Conservation (phyloP, 1,284 basidiomycete genomes). For the Papiliotrema flavescens region DNA sequence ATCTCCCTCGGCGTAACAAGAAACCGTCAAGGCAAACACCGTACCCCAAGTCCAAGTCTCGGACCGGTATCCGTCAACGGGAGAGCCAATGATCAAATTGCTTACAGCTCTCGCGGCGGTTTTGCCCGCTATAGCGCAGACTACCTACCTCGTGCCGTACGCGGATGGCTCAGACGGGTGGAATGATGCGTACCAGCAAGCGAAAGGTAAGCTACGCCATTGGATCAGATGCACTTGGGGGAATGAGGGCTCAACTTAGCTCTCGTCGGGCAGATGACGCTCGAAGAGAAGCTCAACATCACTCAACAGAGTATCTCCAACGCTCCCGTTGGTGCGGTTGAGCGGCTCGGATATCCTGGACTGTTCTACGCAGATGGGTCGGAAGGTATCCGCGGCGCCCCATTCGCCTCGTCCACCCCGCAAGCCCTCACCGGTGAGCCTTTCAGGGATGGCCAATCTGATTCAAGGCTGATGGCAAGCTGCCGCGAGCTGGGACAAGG, state of each 20-base stretch:
- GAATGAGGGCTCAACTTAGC: neutral
- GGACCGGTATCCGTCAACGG: no score
- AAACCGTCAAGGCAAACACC: no score
- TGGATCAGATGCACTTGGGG: no score
- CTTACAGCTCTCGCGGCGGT: no score
- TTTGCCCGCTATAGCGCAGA: no score
- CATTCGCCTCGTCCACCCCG: conserved; percentile 9
- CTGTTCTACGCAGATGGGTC: conserved; percentile 14
- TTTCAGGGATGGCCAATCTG: neutral
- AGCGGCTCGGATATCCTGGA: conserved; percentile 11
- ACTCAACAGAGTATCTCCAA: conserved; percentile 11
- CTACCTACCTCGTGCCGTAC: conserved; percentile 4
- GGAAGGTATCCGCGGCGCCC: conserved; percentile 10
- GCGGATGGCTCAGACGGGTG: conserved; percentile 9
- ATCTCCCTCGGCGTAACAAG: no score
- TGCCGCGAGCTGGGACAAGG: conserved; percentile 8
- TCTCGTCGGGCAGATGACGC: conserved; percentile 19
- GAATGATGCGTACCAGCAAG: conserved; percentile 6
- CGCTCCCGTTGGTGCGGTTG: conserved; percentile 10
- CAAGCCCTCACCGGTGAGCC: conserved; percentile 10
- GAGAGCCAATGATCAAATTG: no score
- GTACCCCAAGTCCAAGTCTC: no score
- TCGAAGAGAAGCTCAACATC: conserved; percentile 22
- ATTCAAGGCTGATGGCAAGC: neutral
- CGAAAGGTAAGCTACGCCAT: conserved; percentile 11